Evolutionary conservation across 441 rosid genomes (phyloP).

Genomic region (Euphorbia corollata): DNA sequence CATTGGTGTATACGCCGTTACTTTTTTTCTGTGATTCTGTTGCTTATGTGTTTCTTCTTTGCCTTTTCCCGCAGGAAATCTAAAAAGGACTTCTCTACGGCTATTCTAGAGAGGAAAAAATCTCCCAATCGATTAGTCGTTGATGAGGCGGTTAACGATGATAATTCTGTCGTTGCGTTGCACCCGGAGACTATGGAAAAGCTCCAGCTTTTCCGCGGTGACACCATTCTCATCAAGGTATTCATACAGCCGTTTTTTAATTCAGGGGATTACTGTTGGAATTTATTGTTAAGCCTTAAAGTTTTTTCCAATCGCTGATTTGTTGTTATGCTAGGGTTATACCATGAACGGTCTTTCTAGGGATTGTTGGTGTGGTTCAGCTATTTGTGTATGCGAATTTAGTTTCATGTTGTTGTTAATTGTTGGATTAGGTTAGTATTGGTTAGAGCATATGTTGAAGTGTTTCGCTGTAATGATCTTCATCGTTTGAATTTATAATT

Average conservation of each 20-base stretch:
- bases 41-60: background rate
- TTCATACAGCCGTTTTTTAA: background rate
- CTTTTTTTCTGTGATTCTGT: background rate
- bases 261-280: background rate
- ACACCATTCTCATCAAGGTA: slow-evolving; percentile 76
- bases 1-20: background rate
- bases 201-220: slow-evolving; percentile 81
- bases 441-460: too few species aligned
- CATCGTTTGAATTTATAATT: too few species aligned
- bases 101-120: slow-evolving; percentile 83
- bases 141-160: slow-evolving; percentile 77
- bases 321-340: slow-evolving; percentile 13
- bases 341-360: background rate
- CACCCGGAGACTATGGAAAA: slow-evolving; percentile 85
- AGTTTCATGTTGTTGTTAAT: background rate
- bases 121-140: slow-evolving; percentile 68
- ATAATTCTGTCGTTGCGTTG: slow-evolving; percentile 67
- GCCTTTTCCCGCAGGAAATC: slow-evolving; percentile 38
- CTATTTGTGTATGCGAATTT: background rate
- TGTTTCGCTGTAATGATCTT: too few species aligned
- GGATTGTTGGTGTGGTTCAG: background rate
- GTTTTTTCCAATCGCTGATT: slow-evolving; percentile 5
- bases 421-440: too few species aligned
- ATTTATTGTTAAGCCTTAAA: background rate
- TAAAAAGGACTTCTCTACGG: slow-evolving; percentile 76